Evolutionary conservation across 1,139 yeast species (phyloP), one percentile per base, ranked within the genome.

Genomic region (Scheffersomyces titani): DNA sequence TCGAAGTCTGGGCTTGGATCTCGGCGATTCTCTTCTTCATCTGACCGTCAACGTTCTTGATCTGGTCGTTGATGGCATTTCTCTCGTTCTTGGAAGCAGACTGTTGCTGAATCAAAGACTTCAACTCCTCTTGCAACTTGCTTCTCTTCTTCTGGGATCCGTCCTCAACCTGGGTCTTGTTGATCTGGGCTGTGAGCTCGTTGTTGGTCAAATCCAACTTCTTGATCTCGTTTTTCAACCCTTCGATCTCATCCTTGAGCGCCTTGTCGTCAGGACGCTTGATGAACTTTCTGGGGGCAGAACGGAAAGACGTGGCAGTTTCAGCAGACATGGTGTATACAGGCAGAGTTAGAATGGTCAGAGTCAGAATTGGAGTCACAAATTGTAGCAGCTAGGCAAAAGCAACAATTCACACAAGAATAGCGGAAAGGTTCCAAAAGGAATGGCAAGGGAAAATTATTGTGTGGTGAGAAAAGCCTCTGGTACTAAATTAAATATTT

Each of bases 1-100:
- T 90, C 59, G 91, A 81, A 60, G 90, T 87, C 68, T 86, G 83
- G 54, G 85, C 77, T 71, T 86, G 89, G 68, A 93, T 85, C 65
- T 93, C 97, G 64, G 80, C 76, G 68, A 88, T 84, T 77, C 88
- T 91, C 75, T 88, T 87, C 82, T 91, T 91, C 76, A 92, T 78
- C 61, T 81, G 80, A 60, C 83, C 79, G 67, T 94, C 98, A 63
- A 88, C 75, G 52, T 80, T 76, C 73, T 87, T 89, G 72, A 93
- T 84, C 74, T 89, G 92, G 62, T 88, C 92, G 69, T 85, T 84
- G 67, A 91, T 76, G 55, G 79, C 75, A 66, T 82, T 84, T 77
- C 97, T 86, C 70, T 90, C 87, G 62, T 77, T 74, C 78, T 92
- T 92, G 73, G 87, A 78, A 61, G 82, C 84, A 60, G 87, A 85